These are phyloP conservation scores for Angomonas desouzai DNA, from an alignment of 208 protist species.

Conservation along the genomic window DNA sequence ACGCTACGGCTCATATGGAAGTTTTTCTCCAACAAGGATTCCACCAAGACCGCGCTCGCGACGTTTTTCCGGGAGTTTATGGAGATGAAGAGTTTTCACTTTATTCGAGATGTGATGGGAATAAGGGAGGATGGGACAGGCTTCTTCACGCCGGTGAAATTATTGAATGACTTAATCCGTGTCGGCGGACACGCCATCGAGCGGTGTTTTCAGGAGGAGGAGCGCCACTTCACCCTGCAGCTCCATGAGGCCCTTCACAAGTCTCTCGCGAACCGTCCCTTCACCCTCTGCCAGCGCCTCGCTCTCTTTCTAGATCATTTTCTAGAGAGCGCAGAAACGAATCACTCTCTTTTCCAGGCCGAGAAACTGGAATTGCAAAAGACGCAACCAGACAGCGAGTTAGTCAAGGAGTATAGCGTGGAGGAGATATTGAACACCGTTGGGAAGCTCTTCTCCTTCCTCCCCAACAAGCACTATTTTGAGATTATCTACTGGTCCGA, in stretches of 20 bases:
- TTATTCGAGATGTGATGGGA: background rate
- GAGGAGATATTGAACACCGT: constrained; percentile 40
- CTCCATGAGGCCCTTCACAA: constrained; percentile 88
- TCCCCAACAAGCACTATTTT: constrained; percentile 94
- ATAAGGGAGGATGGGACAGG: background rate
- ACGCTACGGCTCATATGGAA: background rate
- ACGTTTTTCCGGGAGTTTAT: background rate
- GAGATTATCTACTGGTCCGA: constrained; percentile 95
- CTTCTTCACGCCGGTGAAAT: background rate
- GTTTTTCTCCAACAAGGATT: background rate
- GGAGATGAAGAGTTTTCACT: constrained; percentile 8
- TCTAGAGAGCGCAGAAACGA: constrained; percentile 51
- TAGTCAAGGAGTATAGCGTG: constrained; percentile 19
- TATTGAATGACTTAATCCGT: constrained; percentile 78
- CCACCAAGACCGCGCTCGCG: background rate
- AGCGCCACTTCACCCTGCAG: constrained; percentile 56
- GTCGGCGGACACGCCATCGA: constrained; percentile 45
- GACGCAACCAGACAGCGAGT: no score
- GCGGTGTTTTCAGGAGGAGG: constrained; percentile 43
- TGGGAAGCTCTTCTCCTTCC: constrained; percentile 81
- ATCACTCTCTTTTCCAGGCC: constrained; percentile 14
- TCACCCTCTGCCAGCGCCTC: constrained; percentile 90
- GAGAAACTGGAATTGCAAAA: no score
- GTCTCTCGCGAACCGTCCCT: constrained; percentile 79
- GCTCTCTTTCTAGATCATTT: constrained; percentile 88